phyloP scores from a whole-genome alignment of 129 eudicot species.

The Solidago caesia region DNA sequence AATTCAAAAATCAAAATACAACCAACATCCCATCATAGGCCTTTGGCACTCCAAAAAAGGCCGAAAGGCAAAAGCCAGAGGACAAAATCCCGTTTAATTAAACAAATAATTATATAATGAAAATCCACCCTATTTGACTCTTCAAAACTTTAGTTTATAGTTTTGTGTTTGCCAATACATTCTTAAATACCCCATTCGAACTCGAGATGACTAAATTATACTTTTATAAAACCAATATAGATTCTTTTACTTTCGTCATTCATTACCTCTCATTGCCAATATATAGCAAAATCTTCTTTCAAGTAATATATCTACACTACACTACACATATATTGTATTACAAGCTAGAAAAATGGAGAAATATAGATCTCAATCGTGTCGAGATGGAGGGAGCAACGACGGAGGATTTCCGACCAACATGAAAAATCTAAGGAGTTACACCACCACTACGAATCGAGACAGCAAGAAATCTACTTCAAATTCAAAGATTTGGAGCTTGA shows the following conservation, averaged over 20 bases:
- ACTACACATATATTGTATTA: neutral
- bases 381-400: neutral
- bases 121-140: conserved; percentile 22
- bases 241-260: neutral
- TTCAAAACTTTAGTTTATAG: neutral
- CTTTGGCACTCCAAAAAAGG: conserved; percentile 35
- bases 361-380: conserved; percentile 18
- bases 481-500: conserved; percentile 3
- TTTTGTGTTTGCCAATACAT: conserved; percentile 23
- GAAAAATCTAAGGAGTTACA: conserved; percentile 8
- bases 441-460: neutral
- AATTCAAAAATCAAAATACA: conserved; percentile 11
- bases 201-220: neutral
- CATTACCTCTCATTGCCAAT: neutral
- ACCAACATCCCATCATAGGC: conserved; percentile 19
- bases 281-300: neutral
- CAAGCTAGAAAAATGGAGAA: neutral
- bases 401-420: conserved; percentile 8
- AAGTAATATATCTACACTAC: neutral
- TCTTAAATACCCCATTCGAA: conserved; percentile 7
- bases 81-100: conserved; percentile 21
- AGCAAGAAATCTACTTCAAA: neutral
- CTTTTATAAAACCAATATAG: neutral
- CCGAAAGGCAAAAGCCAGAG: conserved; percentile 33
- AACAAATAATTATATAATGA: conserved; percentile 22